Evolutionary conservation across 2,329 filamentous ascomycete genomes (phyloP).

Genomic region (Calcarisporium arbuscula): DNA sequence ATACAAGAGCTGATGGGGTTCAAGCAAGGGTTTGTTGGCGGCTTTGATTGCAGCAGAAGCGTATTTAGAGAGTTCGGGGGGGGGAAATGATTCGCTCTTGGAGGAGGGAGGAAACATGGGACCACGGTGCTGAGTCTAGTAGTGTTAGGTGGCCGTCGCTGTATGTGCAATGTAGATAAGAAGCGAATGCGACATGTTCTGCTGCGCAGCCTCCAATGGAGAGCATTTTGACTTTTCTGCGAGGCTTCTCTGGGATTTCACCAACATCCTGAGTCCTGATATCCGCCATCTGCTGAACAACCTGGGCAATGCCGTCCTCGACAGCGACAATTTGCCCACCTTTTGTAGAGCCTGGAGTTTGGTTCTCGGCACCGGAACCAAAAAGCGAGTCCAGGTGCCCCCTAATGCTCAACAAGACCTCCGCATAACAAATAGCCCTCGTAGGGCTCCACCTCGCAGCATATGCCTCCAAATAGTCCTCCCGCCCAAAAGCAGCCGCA

Average conservation of each 20-base stretch:
- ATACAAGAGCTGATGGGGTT: conserved; percentile 28
- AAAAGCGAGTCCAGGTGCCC: conserved; percentile 23
- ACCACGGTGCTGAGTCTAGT: conserved; percentile 83
- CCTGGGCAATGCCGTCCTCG: neutral
- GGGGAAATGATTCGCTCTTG: conserved; percentile 47
- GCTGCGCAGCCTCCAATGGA: conserved; percentile 53
- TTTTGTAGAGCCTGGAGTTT: conserved; percentile 2
- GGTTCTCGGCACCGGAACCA: neutral
- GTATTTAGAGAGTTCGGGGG: conserved; percentile 44
- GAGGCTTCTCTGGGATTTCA: neutral
- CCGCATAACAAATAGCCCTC: conserved; percentile 73
- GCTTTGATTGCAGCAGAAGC: conserved; percentile 41
- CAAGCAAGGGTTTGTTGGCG: conserved; percentile 38
- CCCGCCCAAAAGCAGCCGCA: conserved; percentile 64
- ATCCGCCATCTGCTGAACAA: neutral
- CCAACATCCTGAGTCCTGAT: neutral
- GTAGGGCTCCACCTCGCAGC: conserved; percentile 87
- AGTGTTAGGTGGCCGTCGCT: conserved; percentile 45
- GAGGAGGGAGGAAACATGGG: conserved; percentile 52
- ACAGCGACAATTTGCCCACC: neutral
- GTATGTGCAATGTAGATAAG: conserved; percentile 28
- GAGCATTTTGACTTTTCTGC: conserved; percentile 31
- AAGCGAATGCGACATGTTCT: conserved; percentile 51
- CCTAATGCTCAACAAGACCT: conserved; percentile 38
- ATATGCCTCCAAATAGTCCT: conserved; percentile 72